Base-by-base conservation (phyloP, 306 rosid genomes). In the Corylus avellana region DNA sequence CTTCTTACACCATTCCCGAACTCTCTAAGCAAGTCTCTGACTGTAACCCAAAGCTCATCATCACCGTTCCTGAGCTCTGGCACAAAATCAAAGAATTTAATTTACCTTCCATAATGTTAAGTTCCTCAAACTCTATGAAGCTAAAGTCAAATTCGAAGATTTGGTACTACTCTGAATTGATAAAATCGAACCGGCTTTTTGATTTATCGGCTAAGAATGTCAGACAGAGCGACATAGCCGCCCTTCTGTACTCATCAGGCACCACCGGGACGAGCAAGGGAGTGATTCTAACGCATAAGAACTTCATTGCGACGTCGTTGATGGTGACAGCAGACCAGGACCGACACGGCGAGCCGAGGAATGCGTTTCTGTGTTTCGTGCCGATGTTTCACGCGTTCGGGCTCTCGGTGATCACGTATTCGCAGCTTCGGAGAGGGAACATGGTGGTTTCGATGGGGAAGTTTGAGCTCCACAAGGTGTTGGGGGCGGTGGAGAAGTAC, bases 251-350 rank as follows among this genome's bases (percentile, higher is more conserved):
- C 81, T 89, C 92, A 10, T 89, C 89, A 1, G 90, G 90, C 4
- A 89, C 88, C 12, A 89, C 88, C 0, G 86, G 92, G 67, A 82
- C 42, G 18, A 87, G 87, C 80, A 83, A 89, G 76, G 89, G 93
- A 83, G 88, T 85, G 77, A 80, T 83, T 77, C 50, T 89, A 68
- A 89, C 84, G 25, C 93, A 89, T 3, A 27, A 68, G 46, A 89
- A 85, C 61, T 87, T 89, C 84, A 89, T 89, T 1, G 71, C 88
- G 32, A 17, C 74, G 25, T 78, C 86, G 17, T 2, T 83, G n/a
- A 81, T 81, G 82, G 49, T 47, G 35, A 66, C 89, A 18, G 66
- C 63, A 5, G 89, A 89, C 62, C 85, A 87, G 74, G 84, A 87
- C 2, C 48, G 51, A 8, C 13, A 48, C 70, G 81, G 86, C 5